Evolutionary conservation across 306 rosid species (phyloP).

Genomic region (Vigna unguiculata): DNA sequence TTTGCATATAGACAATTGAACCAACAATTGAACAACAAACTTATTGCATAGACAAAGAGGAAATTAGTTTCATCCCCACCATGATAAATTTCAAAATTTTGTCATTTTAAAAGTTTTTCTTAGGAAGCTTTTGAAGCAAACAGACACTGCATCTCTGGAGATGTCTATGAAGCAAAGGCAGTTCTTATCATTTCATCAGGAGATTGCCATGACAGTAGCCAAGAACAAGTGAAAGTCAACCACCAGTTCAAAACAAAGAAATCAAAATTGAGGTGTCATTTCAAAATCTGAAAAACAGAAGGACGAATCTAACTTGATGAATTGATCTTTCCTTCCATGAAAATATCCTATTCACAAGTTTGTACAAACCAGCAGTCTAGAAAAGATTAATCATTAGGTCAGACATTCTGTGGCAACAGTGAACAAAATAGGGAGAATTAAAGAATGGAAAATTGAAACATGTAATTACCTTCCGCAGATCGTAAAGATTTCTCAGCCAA

Average conservation of each 20-base stretch:
- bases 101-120: neutral
- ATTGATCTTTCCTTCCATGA: neutral
- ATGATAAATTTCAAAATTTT: neutral
- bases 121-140: neutral
- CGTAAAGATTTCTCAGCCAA: constrained; percentile 33
- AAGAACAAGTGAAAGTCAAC: neutral
- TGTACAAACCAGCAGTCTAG: neutral
- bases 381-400: neutral
- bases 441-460: constrained; percentile 36
- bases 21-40: neutral
- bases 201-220: neutral
- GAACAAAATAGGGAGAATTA: neutral
- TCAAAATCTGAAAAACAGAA: neutral
- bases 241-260: neutral
- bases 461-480: constrained; percentile 41
- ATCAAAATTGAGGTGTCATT: neutral
- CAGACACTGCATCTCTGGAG: neutral
- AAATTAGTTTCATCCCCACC: neutral
- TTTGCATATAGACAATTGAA: neutral
- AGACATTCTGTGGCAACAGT: neutral
- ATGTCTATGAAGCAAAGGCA: neutral
- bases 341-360: neutral
- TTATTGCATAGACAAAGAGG: neutral
- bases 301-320: neutral
- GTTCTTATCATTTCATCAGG: neutral